Evolutionary conservation across 768 basidiomycete genomes (phyloP).

Genomic region (Chalciporus chontae): DNA sequence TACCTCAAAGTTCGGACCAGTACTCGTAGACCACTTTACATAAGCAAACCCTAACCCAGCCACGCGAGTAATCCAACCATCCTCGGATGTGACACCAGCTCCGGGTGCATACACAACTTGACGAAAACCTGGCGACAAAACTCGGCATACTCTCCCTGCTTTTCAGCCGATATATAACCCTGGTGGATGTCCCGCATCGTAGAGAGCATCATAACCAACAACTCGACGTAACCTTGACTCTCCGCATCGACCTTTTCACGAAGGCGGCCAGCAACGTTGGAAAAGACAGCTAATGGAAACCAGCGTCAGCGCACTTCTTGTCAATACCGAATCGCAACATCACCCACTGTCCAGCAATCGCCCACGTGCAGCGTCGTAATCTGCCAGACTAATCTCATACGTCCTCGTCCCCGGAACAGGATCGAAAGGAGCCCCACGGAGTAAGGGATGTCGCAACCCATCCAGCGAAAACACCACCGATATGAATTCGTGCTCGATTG

Average conservation of each 20-base stretch:
- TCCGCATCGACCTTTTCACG: slow-evolving; percentile 28
- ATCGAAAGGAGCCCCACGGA: slow-evolving; percentile 34
- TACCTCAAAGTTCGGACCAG: too few species aligned
- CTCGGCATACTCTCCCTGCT: slow-evolving; percentile 29
- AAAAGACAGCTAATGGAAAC: slow-evolving; percentile 40
- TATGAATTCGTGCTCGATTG: slow-evolving; percentile 58
- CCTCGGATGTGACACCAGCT: slow-evolving; percentile 32
- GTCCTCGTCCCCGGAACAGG: slow-evolving; percentile 18
- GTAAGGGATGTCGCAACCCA: slow-evolving; percentile 49
- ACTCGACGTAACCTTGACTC: slow-evolving; percentile 39
- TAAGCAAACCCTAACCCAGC: slow-evolving; percentile 29
- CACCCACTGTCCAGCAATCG: slow-evolving; percentile 38
- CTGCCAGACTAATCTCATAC: slow-evolving; percentile 29
- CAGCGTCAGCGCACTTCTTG: too few species aligned
- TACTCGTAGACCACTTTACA: slow-evolving; percentile 13
- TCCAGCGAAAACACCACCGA: slow-evolving; percentile 58
- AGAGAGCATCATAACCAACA: slow-evolving; percentile 45
- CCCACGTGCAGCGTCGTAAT: slow-evolving; percentile 34
- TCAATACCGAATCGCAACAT: too few species aligned
- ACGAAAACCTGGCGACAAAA: slow-evolving; percentile 35
- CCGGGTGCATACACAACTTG: slow-evolving; percentile 26
- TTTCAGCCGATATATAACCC: slow-evolving; percentile 8
- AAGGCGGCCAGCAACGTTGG: slow-evolving; percentile 40
- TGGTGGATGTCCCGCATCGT: slow-evolving; percentile 47
- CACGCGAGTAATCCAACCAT: slow-evolving; percentile 32